A percentile compares a stretch with the other conserved stretches of the same genome.
Evolutionary conservation across 176 grass and related monocot species (phyloP).

Genomic region (Saccharum officinarum): DNA sequence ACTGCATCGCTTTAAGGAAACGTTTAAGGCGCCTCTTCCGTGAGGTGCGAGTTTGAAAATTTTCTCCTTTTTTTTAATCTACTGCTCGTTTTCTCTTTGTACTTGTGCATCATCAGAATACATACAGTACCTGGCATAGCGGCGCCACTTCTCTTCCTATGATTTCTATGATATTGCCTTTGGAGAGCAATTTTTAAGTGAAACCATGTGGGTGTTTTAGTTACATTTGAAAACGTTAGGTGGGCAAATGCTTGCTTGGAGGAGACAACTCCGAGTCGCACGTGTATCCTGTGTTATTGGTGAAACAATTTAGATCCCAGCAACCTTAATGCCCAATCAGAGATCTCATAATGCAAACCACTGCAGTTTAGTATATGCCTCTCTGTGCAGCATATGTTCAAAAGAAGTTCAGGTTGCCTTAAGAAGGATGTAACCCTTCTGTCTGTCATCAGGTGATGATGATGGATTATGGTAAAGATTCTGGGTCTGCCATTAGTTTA

Average conservation of each 20-base stretch:
- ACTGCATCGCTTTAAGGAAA: background rate
- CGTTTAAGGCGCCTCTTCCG: background rate
- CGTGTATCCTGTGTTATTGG: background rate
- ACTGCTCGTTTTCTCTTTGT: background rate
- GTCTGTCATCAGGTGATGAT: background rate
- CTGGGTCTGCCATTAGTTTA: background rate
- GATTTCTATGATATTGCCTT: background rate
- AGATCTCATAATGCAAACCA: conserved; percentile 2
- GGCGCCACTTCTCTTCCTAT: background rate
- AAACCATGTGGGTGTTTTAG: background rate
- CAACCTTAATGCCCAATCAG: background rate
- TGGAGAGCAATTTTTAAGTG: background rate
- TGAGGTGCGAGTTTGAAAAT: background rate
- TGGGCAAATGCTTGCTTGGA: background rate
- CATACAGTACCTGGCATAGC: background rate
- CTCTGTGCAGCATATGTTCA: background rate
- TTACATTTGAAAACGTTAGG: conserved; percentile 21
- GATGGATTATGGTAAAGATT: background rate
- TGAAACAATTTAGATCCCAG: conserved; percentile 11
- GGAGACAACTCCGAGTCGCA: background rate
- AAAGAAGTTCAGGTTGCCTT: background rate
- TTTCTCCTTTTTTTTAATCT: background rate
- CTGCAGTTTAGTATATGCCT: background rate
- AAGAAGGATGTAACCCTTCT: background rate
- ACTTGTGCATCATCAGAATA: background rate